phyloP scores from a whole-genome alignment of 2,329 filamentous ascomycete species.

The Verticillium isaacii region DNA sequence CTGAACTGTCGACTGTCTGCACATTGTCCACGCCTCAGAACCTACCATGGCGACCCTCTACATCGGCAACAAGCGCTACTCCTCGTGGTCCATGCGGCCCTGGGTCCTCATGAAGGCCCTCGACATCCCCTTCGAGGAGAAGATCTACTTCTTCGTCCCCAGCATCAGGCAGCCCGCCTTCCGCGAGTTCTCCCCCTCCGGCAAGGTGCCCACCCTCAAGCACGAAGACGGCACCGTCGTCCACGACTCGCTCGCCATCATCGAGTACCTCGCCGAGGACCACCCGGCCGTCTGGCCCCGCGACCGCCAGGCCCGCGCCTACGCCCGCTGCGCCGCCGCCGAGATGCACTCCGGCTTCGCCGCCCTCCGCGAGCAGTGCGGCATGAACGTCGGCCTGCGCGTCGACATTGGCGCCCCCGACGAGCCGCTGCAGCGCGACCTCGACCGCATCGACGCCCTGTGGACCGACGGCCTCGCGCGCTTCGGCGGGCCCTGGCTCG shows the following conservation, averaged over 20 bases:
- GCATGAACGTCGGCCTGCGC: constrained; percentile 35
- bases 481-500: constrained; percentile 37
- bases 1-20: not conserved
- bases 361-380: constrained; percentile 34
- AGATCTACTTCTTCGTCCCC: constrained; percentile 27
- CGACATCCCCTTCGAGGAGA: constrained; percentile 35
- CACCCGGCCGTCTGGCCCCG: constrained; percentile 37
- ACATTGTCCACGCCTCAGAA: too few relatives aligned
- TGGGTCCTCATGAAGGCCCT: constrained; percentile 40
- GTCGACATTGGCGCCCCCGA: constrained; percentile 24
- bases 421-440: constrained; percentile 25
- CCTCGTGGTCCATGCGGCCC: constrained; percentile 40
- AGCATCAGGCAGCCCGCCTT: constrained; percentile 27
- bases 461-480: constrained; percentile 30
- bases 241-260: constrained; percentile 44
- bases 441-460: constrained; percentile 28
- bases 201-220: constrained; percentile 36
- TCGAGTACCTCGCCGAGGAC: constrained; percentile 39
- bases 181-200: constrained; percentile 31
- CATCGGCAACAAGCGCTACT: constrained; percentile 40
- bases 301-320: constrained; percentile 31
- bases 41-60: constrained; percentile 22
- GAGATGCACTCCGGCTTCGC: constrained; percentile 43
- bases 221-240: constrained; percentile 22
- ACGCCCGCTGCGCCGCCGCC: constrained; percentile 36